Base-by-base conservation (phyloP, 768 basidiomycete species). In the Cytidiella melzeri region DNA sequence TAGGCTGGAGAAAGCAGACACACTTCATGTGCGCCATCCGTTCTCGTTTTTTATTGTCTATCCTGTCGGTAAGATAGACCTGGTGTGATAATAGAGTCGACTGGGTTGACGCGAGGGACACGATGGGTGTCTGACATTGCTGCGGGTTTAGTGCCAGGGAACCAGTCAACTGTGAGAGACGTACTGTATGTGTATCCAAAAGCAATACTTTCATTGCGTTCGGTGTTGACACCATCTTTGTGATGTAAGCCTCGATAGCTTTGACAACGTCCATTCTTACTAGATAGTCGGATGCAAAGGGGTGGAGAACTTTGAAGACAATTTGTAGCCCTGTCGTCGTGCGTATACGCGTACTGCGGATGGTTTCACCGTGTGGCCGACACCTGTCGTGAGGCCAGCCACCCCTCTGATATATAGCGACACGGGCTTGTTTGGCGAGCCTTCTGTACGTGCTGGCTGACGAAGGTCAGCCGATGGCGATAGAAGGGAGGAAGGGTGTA, bases 11-110 rank as follows among this genome's bases (percentile, higher is more conserved):
- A 63, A 99, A 93, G 65, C 92, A 95, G 46, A 98, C 81, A 62
- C 96, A 98, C 69, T 94, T 95, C 79, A 99, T 87, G 63, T 99
- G 95, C 11, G 90, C 81, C 81, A 97, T 92, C 21, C 90, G 72
- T 63, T 95, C 93, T 53, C 92, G 81, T 54, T 83, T 82, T 66
- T 73, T 83, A 73, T 98, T 98, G 73, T 98, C 96, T 61, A 99
- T 91, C 48, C 93, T 79, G 71, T 99, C 96, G 3, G 95, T 99
- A 46, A 99, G 79, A 69, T 99, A 99, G 38, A 98, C 91, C 64
- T 99, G 94, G 57, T 98, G 92, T 2, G 93, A 84, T 38, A 99
- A 74, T 24, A 99, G 75, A 7, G 84, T 86, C 2, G 93, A 92
- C 64, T 98, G 96, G 0, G 96, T 98, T 1, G 91, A 84, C 2